Evolutionary conservation across 345 rosid species (phyloP).

Genomic region (Salix purpurea): DNA sequence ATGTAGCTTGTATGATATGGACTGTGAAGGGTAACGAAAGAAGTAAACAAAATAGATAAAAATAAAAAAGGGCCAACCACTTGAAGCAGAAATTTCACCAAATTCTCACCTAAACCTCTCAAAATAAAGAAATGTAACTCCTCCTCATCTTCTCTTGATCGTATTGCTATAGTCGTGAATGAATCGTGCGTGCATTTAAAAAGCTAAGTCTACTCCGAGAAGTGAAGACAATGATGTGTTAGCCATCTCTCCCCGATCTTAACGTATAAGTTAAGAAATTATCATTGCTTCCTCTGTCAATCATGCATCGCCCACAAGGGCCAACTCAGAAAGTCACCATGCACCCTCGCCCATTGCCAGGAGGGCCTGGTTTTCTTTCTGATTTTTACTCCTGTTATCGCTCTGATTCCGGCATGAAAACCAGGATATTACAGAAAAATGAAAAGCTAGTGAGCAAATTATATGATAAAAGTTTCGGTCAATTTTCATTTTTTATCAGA

Average conservation of each 20-base stretch:
- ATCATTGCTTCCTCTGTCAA: constrained; percentile 17
- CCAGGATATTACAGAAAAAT: background rate
- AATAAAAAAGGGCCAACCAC: constrained; percentile 20
- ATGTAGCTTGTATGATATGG: background rate
- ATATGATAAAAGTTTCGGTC: no score
- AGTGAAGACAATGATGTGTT: constrained; percentile 42
- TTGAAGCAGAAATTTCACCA: constrained; percentile 37
- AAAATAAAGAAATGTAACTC: background rate
- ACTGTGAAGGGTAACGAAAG: no score
- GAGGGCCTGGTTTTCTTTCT: background rate
- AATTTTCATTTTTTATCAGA: no score
- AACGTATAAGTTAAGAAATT: constrained; percentile 61
- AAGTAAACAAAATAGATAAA: background rate
- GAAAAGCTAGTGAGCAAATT: no score
- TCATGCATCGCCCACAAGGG: constrained; percentile 22
- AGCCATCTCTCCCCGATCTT: constrained; percentile 38
- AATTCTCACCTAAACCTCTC: constrained; percentile 24
- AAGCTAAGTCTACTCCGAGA: background rate
- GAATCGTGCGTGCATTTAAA: background rate
- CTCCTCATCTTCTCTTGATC: background rate
- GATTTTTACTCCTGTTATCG: background rate
- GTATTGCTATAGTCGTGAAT: background rate
- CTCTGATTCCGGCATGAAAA: background rate
- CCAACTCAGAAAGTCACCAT: background rate
- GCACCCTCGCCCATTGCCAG: background rate